Base-by-base conservation (phyloP, 345 rosid species). In the Eucalyptus urophylla region DNA sequence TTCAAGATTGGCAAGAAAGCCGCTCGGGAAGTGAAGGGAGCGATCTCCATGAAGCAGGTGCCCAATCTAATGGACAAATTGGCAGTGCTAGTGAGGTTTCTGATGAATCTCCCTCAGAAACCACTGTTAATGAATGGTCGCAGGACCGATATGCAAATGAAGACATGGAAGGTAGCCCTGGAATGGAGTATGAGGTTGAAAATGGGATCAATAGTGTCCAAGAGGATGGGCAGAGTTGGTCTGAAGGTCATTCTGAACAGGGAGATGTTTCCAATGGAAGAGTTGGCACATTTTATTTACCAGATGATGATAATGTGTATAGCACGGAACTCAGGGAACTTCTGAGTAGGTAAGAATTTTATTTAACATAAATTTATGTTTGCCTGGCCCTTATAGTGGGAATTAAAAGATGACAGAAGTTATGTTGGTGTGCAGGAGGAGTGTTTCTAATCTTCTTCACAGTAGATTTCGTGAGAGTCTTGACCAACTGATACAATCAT, bases 401-500 rank as follows among this genome's bases (percentile, higher is more conserved):
- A 72, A 31, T 86, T 44, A 33, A 65, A 87, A 83, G 87, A 88
- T 92, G 83, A 90, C 60, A 31, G 58, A 88, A 80, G 29, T 83
- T 86, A 49, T 89, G 90, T 87, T 89, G 89, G 91, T 53, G 87
- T 90, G 86, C 89, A 97, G 99, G 97, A 95, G 99, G 93, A 95
- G 99, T 80, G 99, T 97, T 62, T 97, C 99, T 86, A 97, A 94
- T 89, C 98, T 97, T 92, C 97, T 97, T 86, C 96, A 76, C 44
- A 97, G 99, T 93, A 95, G 96, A 90, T 97, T 97, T 91, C 97
- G 99, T 25, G 95, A 95, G 91, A 95, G 95, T 90, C 99, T 97
- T 87, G 95, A 97, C 90, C 99, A 95, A 67, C 92, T 97, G 93
- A 89, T 97, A 87, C 99, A 92, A 88, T 96, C 99, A 72, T 95